Evolutionary conservation across 352 stramenopile genomes (phyloP).

Genomic region (Phytophthora lateralis): DNA sequence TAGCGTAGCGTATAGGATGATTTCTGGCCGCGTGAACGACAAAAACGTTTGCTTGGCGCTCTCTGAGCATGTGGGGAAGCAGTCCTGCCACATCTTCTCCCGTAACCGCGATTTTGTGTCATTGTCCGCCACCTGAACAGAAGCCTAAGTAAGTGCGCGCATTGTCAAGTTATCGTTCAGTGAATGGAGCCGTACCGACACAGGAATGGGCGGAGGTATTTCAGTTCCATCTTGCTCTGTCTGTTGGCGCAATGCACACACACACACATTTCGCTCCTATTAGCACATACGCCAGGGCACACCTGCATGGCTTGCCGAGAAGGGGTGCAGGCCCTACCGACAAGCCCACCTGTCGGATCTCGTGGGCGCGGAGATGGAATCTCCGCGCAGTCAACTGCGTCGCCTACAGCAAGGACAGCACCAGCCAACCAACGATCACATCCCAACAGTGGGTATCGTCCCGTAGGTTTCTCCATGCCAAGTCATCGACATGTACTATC

Average conservation of each 20-base stretch:
- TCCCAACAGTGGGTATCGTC: slow-evolving; percentile 35
- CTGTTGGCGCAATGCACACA: slow-evolving; percentile 6
- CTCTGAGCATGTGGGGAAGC: slow-evolving; percentile 81
- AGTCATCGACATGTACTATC: slow-evolving; percentile 17
- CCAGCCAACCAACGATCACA: slow-evolving; percentile 32
- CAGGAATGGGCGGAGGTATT: slow-evolving; percentile 16
- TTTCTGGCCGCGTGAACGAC: slow-evolving; percentile 70
- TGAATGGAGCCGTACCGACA: slow-evolving; percentile 19
- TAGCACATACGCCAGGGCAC: slow-evolving; percentile 4
- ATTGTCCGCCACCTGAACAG: slow-evolving; percentile 39
- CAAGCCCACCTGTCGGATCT: slow-evolving; percentile 38
- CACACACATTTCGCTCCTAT: background rate
- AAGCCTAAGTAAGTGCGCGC: background rate
- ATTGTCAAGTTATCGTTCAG: background rate
- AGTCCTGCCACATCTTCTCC: slow-evolving; percentile 81
- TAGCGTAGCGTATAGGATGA: slow-evolving; percentile 84
- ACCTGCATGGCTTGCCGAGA: slow-evolving; percentile 20
- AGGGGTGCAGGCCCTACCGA: slow-evolving; percentile 33
- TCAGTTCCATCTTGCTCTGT: slow-evolving; percentile 25
- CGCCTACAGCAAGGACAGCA: slow-evolving; percentile 41
- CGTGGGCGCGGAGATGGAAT: slow-evolving; percentile 34
- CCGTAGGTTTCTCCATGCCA: slow-evolving; percentile 22
- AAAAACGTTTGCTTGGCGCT: slow-evolving; percentile 74
- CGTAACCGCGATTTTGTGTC: slow-evolving; percentile 56
- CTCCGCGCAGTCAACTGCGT: slow-evolving; percentile 41